These are phyloP conservation scores for Clarireedia paspali DNA, from an alignment of 2,329 filamentous ascomycete genomes.

Conservation along the genomic window DNA sequence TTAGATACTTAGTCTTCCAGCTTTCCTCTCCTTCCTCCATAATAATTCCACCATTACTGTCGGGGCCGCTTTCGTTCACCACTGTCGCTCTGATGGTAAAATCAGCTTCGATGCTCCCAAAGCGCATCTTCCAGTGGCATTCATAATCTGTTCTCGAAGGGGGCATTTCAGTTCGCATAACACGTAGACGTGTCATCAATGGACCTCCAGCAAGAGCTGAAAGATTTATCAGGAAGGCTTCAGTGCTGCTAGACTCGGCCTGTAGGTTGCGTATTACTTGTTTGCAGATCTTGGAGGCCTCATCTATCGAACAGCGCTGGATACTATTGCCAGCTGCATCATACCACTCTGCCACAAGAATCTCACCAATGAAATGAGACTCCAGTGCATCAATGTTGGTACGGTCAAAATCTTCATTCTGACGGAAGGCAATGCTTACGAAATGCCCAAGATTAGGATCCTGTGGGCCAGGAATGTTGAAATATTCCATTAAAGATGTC, in stretches of 20 bases:
- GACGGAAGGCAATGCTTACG: slow-evolving; percentile 25
- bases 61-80: slow-evolving; percentile 20
- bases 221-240: slow-evolving; percentile 52
- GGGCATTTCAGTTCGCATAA: slow-evolving; percentile 36
- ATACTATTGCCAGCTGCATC: slow-evolving; percentile 39
- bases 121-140: slow-evolving; percentile 48
- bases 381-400: slow-evolving; percentile 53
- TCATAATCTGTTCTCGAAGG: slow-evolving; percentile 38
- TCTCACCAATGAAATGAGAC: slow-evolving; percentile 43
- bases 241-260: slow-evolving; percentile 41
- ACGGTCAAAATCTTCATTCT: slow-evolving; percentile 27
- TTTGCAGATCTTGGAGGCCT: slow-evolving; percentile 46
- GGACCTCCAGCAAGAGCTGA: slow-evolving; percentile 49
- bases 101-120: slow-evolving; percentile 43
- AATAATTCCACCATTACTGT: slow-evolving; percentile 14
- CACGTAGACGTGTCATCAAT: slow-evolving; percentile 38
- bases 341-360: slow-evolving; percentile 44
- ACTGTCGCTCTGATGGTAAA: slow-evolving; percentile 44
- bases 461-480: slow-evolving; percentile 16
- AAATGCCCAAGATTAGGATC: slow-evolving; percentile 20
- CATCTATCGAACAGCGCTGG: slow-evolving; percentile 40
- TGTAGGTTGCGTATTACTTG: slow-evolving; percentile 46
- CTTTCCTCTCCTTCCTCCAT: slow-evolving; percentile 22
- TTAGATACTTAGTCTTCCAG: slow-evolving; percentile 47
- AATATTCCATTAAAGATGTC: slow-evolving; percentile 25